phyloP scores from a whole-genome alignment of 2,329 filamentous ascomycete genomes.

The Diaporthe vexans region DNA sequence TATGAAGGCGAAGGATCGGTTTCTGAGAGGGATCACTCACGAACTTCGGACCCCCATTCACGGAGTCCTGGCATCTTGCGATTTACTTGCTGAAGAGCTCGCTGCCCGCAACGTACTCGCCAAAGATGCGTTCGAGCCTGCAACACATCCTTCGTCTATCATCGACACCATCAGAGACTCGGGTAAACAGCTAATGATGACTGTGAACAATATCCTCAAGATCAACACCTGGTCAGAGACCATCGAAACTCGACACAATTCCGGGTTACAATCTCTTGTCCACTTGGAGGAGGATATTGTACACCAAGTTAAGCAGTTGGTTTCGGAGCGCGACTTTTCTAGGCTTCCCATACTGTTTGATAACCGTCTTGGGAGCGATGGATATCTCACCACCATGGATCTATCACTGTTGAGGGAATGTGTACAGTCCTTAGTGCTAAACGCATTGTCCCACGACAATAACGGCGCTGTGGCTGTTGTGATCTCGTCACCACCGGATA shows the following conservation, averaged over 20 bases:
- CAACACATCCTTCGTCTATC: constrained; percentile 43
- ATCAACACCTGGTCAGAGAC: constrained; percentile 53
- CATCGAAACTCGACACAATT: constrained; percentile 44
- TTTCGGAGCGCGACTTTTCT: constrained; percentile 48
- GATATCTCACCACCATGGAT: constrained; percentile 53
- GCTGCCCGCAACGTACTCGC: constrained; percentile 44
- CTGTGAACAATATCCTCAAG: constrained; percentile 60
- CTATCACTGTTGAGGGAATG: constrained; percentile 57
- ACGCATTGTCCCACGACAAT: constrained; percentile 57
- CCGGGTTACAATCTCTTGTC: neutral
- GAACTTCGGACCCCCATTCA: constrained; percentile 63
- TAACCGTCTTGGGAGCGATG: constrained; percentile 47
- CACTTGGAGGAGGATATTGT: constrained; percentile 51
- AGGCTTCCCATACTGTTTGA: constrained; percentile 52
- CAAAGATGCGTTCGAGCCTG: neutral
- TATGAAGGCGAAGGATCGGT: constrained; percentile 58
- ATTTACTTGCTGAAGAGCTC: constrained; percentile 59
- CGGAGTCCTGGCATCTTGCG: constrained; percentile 56
- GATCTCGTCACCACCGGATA: constrained; percentile 49
- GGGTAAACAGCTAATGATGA: constrained; percentile 59
- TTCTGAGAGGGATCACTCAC: constrained; percentile 61
- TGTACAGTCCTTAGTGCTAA: constrained; percentile 56
- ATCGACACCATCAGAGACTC: constrained; percentile 55
- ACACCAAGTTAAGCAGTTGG: constrained; percentile 47
- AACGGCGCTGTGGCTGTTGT: constrained; percentile 54